A percentile compares a stretch with the other conserved stretches of the same genome.
phyloP scores from a whole-genome alignment of 495 filamentous ascomycete genomes.

The Xylaria cubensis region DNA sequence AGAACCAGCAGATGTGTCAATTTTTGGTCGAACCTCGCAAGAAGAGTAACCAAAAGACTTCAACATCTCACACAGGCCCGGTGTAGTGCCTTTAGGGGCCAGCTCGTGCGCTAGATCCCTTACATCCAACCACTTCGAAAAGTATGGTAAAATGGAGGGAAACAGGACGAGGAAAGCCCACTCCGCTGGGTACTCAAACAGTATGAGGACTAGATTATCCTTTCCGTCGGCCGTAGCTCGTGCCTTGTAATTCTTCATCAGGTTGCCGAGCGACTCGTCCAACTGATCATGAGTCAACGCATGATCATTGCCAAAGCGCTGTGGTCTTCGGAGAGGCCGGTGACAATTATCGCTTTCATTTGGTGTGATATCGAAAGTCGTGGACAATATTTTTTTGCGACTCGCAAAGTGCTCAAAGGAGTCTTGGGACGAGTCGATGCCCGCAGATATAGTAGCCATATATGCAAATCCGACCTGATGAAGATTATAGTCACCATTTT shows the following conservation, averaged over 20 bases:
- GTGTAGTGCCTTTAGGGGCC: neutral
- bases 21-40: neutral
- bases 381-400: neutral
- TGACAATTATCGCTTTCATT: neutral
- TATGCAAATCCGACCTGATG: neutral
- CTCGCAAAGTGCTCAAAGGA: neutral
- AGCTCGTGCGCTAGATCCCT: neutral
- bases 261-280: neutral
- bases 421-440: neutral
- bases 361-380: neutral
- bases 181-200: neutral
- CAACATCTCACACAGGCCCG: neutral
- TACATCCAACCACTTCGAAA: neutral
- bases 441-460: neutral
- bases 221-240: neutral
- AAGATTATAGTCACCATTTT: neutral
- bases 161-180: neutral
- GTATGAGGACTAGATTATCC: neutral
- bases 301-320: neutral
- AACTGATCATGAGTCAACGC: neutral
- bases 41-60: neutral
- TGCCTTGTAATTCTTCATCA: neutral
- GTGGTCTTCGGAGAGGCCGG: neutral
- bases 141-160: neutral
- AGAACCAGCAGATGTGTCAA: neutral